These are phyloP conservation scores for Moniliella sp. DNA, from an alignment of 1,284 basidiomycete genomes.

Conservation along the genomic window DNA sequence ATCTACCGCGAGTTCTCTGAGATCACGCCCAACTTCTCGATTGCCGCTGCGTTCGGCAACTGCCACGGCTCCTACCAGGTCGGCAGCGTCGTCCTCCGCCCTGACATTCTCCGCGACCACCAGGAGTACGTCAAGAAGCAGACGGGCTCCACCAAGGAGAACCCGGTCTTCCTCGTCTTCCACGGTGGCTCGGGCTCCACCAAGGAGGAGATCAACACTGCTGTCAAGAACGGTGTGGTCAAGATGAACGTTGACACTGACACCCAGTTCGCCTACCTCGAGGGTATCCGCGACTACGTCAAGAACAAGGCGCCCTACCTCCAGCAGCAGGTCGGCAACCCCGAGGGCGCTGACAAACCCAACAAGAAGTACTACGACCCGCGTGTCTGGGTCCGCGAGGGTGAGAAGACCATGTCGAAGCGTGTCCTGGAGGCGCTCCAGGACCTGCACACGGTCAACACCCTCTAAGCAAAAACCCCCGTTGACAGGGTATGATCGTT, in stretches of 20 bases:
- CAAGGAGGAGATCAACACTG: slow-evolving; percentile 83
- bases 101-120: slow-evolving; percentile 77
- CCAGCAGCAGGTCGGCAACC: slow-evolving; percentile 31
- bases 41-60: slow-evolving; percentile 88
- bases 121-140: slow-evolving; percentile 57
- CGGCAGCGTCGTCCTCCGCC: slow-evolving; percentile 55
- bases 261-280: slow-evolving; percentile 76
- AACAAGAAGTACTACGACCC: slow-evolving; percentile 35
- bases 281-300: slow-evolving; percentile 45
- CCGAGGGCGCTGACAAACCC: slow-evolving; percentile 30
- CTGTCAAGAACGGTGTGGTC: slow-evolving; percentile 61
- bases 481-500: too few species aligned
- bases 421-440: slow-evolving; percentile 78
- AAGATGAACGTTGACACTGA: slow-evolving; percentile 40
- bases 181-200: slow-evolving; percentile 96
- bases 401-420: slow-evolving; percentile 71
- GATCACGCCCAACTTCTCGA: slow-evolving; percentile 82
- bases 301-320: slow-evolving; percentile 33
- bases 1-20: slow-evolving; percentile 62
- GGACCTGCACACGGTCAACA: slow-evolving; percentile 47
- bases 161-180: slow-evolving; percentile 82
- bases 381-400: slow-evolving; percentile 92
- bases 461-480: too few species aligned
- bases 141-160: slow-evolving; percentile 43
- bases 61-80: slow-evolving; percentile 46